Evolutionary conservation across 108 stramenopile genomes (phyloP).

Genomic region (Poteriospumella lacustris): DNA sequence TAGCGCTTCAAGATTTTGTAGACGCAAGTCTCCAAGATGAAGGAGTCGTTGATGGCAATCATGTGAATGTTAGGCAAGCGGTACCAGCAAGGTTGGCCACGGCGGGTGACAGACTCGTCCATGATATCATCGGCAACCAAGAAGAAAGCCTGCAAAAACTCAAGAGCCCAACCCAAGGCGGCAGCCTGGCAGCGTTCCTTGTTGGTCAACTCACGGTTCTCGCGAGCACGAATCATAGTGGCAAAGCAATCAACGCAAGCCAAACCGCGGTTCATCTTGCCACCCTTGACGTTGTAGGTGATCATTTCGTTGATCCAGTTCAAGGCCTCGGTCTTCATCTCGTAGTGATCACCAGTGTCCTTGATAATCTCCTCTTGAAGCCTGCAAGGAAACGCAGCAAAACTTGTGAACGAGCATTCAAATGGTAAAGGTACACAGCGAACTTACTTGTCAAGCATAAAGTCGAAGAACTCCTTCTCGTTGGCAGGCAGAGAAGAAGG

Average conservation of each 20-base stretch:
- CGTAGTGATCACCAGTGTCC: constrained; percentile 48
- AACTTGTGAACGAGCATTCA: not conserved
- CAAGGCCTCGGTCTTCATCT: constrained; percentile 55
- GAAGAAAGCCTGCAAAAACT: constrained; percentile 94
- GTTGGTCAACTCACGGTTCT: not conserved
- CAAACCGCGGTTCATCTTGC: constrained; percentile 85
- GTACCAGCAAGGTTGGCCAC: constrained; percentile 93
- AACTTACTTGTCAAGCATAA: not conserved
- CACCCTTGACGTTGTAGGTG: constrained; percentile 84
- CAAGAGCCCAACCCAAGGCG: constrained; percentile 87
- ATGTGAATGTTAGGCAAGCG: constrained; percentile 56
- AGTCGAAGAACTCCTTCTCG: constrained; percentile 11
- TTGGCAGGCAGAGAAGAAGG: not conserved
- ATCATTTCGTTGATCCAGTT: constrained; percentile 64
- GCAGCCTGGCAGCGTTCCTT: constrained; percentile 39
- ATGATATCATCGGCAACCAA: constrained; percentile 98
- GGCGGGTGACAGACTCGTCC: constrained; percentile 90
- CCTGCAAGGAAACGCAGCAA: not conserved
- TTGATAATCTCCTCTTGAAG: not conserved
- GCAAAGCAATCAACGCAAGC: no score
- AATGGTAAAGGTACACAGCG: not conserved
- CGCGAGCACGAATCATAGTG: no score
- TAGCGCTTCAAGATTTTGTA: constrained; percentile 73
- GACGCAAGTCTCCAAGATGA: constrained; percentile 83
- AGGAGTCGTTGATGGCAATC: constrained; percentile 92